phyloP scores from a whole-genome alignment of 148 eudicot genomes.

The Chenopodium quinoa region DNA sequence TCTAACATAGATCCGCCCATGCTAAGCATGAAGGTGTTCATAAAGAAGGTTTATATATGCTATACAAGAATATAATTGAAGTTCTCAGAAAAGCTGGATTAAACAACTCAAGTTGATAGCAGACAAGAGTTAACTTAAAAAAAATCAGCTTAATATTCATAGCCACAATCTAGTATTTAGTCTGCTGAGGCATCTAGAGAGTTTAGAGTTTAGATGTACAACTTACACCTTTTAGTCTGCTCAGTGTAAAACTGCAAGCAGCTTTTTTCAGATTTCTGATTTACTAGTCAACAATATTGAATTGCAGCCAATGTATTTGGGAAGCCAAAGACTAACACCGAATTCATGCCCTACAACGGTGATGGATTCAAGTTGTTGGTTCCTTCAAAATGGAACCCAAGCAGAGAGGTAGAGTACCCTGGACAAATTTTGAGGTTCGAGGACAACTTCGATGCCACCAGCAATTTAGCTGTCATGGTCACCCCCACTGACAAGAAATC shows the following conservation, averaged over 20 bases:
- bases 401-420: conserved; percentile 87
- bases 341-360: conserved; percentile 59
- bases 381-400: conserved; percentile 97
- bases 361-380: conserved; percentile 68
- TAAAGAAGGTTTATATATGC: too few species aligned
- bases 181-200: not conserved
- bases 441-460: conserved; percentile 92
- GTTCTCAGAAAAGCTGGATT: too few species aligned
- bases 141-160: too few species aligned
- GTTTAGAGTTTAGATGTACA: not conserved
- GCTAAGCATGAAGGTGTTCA: too few species aligned
- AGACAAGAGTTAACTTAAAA: too few species aligned
- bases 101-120: too few species aligned
- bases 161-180: not conserved
- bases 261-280: not conserved
- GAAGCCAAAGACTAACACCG: conserved; percentile 85
- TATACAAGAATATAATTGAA: too few species aligned
- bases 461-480: conserved; percentile 61
- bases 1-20: not conserved
- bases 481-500: conserved; percentile 85
- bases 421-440: conserved; percentile 87
- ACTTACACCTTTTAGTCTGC: not conserved
- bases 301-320: conserved; percentile 91
- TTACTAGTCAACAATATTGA: not conserved
- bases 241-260: not conserved